These are phyloP conservation scores for Cercospora janseana DNA, from an alignment of 2,329 filamentous ascomycete species.

Conservation along the genomic window DNA sequence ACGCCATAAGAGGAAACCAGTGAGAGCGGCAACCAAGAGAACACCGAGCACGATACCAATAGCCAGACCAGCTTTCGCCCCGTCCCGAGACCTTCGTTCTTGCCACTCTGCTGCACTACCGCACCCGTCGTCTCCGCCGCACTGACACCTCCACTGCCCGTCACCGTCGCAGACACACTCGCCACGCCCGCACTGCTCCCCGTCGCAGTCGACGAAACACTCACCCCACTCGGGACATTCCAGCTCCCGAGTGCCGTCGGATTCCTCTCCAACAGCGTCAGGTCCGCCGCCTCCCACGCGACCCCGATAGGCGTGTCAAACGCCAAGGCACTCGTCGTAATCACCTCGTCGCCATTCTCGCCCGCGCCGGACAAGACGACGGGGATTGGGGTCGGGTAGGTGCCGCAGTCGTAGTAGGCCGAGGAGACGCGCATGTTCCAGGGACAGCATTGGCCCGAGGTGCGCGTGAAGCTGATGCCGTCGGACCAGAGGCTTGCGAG, in stretches of 20 bases:
- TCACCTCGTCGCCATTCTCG: not conserved
- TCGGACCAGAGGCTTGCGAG: conserved; percentile 16
- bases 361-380: conserved; percentile 7
- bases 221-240: too few relatives aligned
- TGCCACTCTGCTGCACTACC: not conserved
- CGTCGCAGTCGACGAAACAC: too few relatives aligned
- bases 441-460: conserved; percentile 17
- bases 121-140: not conserved
- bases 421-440: conserved; percentile 21
- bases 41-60: conserved; percentile 13
- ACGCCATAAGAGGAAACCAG: conserved; percentile 9
- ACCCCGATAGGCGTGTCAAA: conserved; percentile 19
- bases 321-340: conserved; percentile 10
- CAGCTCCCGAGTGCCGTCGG: too few relatives aligned
- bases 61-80: conserved; percentile 16
- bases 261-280: conserved; percentile 9
- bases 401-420: conserved; percentile 18
- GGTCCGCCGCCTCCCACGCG: conserved; percentile 14
- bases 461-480: conserved; percentile 1
- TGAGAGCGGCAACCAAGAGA: conserved; percentile 1
- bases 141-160: not conserved
- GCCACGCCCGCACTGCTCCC: conserved; percentile 12
- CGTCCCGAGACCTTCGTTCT: not conserved
- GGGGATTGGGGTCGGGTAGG: conserved; percentile 13
- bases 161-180: not conserved